A percentile compares a stretch with the other conserved stretches of the same genome.
These are phyloP conservation scores for Aegilops longissima DNA, from an alignment of 176 grass and related monocot genomes.

Conservation along the genomic window DNA sequence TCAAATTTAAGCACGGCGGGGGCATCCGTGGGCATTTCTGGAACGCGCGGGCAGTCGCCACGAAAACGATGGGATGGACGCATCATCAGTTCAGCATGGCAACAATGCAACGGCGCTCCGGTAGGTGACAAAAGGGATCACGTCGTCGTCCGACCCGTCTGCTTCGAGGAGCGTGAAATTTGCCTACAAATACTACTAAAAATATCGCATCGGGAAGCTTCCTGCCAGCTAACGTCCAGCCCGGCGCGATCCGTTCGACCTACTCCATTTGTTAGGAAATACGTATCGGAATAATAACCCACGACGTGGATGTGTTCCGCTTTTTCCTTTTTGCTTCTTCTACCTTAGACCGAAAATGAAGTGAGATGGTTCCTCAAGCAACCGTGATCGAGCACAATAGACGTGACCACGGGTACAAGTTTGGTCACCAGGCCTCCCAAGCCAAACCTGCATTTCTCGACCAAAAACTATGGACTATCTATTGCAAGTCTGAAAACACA, in stretches of 20 bases:
- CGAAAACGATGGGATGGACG: not conserved
- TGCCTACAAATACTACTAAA: not conserved
- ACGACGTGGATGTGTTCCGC: not conserved
- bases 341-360: not conserved
- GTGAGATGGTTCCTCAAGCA: not conserved
- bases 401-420: not conserved
- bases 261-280: not conserved
- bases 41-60: not conserved
- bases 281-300: not conserved
- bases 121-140: not conserved
- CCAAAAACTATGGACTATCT: not conserved
- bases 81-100: not conserved
- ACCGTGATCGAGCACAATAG: not conserved
- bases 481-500: too few relatives aligned
- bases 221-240: not conserved
- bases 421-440: not conserved
- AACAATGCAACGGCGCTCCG: not conserved
- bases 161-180: not conserved
- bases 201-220: constrained; percentile 17
- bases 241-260: not conserved
- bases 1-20: not conserved
- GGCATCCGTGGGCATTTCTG: not conserved
- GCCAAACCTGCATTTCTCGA: not conserved
- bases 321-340: not conserved
- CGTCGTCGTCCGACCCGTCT: not conserved